Percentiles rank a stretch among this genome's conserved stretches.
Conservation (phyloP, 2,329 filamentous ascomycete species). For the Incumbomyces delicatus region DNA sequence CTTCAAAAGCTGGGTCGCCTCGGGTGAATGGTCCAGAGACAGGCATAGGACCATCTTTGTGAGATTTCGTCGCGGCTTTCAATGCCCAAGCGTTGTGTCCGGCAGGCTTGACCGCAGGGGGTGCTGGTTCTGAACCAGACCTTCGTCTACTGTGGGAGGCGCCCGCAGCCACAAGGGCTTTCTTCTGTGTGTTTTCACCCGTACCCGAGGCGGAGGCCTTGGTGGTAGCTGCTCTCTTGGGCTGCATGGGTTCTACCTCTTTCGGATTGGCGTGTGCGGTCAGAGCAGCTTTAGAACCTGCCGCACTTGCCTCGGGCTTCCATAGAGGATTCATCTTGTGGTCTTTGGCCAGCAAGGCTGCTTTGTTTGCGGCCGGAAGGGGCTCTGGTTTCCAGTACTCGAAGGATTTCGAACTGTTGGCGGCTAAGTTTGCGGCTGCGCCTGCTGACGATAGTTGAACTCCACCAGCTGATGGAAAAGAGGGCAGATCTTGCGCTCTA, state of each 20-base stretch:
- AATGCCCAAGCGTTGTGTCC: constrained; percentile 54
- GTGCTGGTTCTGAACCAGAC: constrained; percentile 51
- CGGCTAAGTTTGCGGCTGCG: constrained; percentile 64
- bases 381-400: constrained; percentile 58
- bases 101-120: constrained; percentile 31
- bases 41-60: constrained; percentile 31
- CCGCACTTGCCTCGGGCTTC: constrained; percentile 54
- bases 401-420: constrained; percentile 56
- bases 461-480: constrained; percentile 57
- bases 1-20: constrained; percentile 36
- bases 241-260: constrained; percentile 35
- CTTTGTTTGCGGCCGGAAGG: constrained; percentile 50
- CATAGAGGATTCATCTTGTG: constrained; percentile 53
- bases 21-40: constrained; percentile 39
- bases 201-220: constrained; percentile 37
- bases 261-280: constrained; percentile 49
- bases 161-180: constrained; percentile 65
- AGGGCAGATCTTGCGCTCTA: constrained; percentile 61
- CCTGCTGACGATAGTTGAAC: constrained; percentile 53
- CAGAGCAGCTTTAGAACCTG: constrained; percentile 65
- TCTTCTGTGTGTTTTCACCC: constrained; percentile 45
- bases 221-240: constrained; percentile 39
- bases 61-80: constrained; percentile 61
- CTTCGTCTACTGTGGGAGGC: constrained; percentile 61
- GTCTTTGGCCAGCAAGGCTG: constrained; percentile 50